Percentiles rank a stretch among this genome's conserved stretches.
Evolutionary conservation across 192 early-diverging fungal species (phyloP).

Genomic region (Coemansia sp.): DNA sequence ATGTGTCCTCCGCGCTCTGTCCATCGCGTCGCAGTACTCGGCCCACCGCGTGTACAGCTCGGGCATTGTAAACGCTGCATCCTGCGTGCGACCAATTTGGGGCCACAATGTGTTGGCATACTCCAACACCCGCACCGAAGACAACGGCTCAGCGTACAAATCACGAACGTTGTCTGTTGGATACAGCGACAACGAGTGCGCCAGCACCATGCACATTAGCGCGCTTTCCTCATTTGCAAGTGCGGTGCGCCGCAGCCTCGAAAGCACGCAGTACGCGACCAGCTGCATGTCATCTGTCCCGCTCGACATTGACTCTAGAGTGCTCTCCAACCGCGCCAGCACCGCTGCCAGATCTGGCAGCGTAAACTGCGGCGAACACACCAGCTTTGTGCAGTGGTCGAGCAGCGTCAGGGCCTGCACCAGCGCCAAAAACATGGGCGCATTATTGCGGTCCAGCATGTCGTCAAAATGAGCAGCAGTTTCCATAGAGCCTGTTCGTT

Average conservation of each 20-base stretch:
- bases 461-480: slow-evolving; percentile 14
- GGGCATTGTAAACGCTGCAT: slow-evolving; percentile 10
- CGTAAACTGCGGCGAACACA: not conserved
- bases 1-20: not conserved
- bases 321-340: slow-evolving; percentile 16
- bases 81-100: not conserved
- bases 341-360: slow-evolving; percentile 23
- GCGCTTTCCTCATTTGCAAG: not conserved
- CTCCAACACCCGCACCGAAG: slow-evolving; percentile 2
- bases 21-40: slow-evolving; percentile 8
- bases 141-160: slow-evolving; percentile 10
- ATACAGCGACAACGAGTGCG: slow-evolving; percentile 20
- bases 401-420: slow-evolving; percentile 16
- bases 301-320: slow-evolving; percentile 9
- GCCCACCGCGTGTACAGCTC: slow-evolving; percentile 12
- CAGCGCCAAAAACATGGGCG: slow-evolving; percentile 28
- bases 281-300: slow-evolving; percentile 19
- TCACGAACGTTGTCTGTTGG: slow-evolving; percentile 5
- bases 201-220: slow-evolving; percentile 12
- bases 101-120: not conserved
- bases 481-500: not conserved
- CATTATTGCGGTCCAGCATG: slow-evolving; percentile 14
- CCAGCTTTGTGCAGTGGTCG: not conserved
- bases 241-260: not conserved
- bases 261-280: slow-evolving; percentile 10